Conservation (phyloP, 2,329 filamentous ascomycete species). For the Zopfia rhizophila region DNA sequence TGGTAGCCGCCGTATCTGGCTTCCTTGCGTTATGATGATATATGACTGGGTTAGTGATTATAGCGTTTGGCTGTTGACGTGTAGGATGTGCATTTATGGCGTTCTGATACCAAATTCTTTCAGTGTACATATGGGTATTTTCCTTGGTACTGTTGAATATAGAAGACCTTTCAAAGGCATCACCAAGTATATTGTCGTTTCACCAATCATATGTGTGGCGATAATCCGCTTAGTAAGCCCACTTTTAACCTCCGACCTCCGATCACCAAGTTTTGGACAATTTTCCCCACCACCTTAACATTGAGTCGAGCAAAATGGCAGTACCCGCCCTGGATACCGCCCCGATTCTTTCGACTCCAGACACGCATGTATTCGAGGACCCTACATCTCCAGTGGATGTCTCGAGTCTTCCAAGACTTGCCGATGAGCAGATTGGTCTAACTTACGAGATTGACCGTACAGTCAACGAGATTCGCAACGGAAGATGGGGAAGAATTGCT, state of each 20-base stretch:
- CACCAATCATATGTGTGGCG: too few species aligned
- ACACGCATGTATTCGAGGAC: conserved; percentile 69
- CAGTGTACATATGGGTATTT: too few species aligned
- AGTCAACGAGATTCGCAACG: conserved; percentile 76
- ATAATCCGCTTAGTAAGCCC: not conserved
- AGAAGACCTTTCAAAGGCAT: too few species aligned
- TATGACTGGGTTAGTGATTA: not conserved
- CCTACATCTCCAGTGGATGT: conserved; percentile 56
- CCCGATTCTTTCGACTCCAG: conserved; percentile 71
- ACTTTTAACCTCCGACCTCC: not conserved
- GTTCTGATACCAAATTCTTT: not conserved
- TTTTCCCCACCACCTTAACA: conserved; percentile 10
- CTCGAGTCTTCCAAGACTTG: conserved; percentile 50
- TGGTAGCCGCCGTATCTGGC: conserved; percentile 29
- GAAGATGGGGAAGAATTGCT: conserved; percentile 79
- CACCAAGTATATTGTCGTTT: too few species aligned
- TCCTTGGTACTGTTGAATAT: too few species aligned
- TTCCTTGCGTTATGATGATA: conserved; percentile 18
- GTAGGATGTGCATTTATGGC: not conserved
- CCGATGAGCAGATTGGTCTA: conserved; percentile 75
- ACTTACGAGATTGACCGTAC: conserved; percentile 90
- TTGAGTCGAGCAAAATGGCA: conserved; percentile 32
- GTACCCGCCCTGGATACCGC: conserved; percentile 49
- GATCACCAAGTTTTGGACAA: not conserved
- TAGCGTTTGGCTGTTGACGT: not conserved